Conservation (phyloP, 192 early-diverging fungal species). For the Podila epigama region DNA sequence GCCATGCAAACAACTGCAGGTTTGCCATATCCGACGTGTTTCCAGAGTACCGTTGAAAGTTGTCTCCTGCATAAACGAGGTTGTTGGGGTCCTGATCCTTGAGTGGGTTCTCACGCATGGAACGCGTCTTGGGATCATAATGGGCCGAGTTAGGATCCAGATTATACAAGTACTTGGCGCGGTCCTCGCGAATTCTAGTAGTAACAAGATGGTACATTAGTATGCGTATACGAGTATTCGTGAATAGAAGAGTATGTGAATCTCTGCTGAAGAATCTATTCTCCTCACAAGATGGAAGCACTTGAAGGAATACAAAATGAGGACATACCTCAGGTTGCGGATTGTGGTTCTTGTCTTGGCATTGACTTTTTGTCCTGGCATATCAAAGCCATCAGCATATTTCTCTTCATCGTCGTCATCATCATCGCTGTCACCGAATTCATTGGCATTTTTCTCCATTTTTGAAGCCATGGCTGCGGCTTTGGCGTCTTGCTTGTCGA, state of each 20-base stretch:
- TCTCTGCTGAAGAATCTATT: not conserved
- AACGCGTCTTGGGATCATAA: conserved; percentile 99
- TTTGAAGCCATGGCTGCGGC: conserved; percentile 60
- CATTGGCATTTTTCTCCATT: conserved; percentile 55
- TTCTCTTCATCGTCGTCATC: conserved; percentile 87
- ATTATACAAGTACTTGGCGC: conserved; percentile 98
- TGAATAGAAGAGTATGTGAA: not conserved
- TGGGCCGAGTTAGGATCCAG: conserved; percentile 93
- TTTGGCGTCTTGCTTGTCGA: conserved; percentile 69
- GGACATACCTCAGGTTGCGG: conserved; percentile 84
- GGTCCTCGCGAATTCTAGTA: conserved; percentile 95
- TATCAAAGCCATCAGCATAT: conserved; percentile 86
- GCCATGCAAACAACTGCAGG: conserved; percentile 94
- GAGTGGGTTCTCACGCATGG: conserved; percentile 98
- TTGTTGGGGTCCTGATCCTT: conserved; percentile 67
- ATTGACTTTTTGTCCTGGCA: conserved; percentile 86
- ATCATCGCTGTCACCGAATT: conserved; percentile 76
- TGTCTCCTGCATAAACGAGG: conserved; percentile 84
- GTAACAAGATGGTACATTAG: not conserved
- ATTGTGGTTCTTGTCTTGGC: conserved; percentile 93
- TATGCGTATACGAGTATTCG: not conserved
- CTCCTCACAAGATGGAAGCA: not conserved
- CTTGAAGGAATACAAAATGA: not conserved
- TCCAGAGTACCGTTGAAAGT: conserved; percentile 91
- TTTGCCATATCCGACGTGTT: conserved; percentile 83